These are phyloP conservation scores for Sporothrix mexicana DNA, from an alignment of 2,329 filamentous ascomycete species.

Conservation along the genomic window DNA sequence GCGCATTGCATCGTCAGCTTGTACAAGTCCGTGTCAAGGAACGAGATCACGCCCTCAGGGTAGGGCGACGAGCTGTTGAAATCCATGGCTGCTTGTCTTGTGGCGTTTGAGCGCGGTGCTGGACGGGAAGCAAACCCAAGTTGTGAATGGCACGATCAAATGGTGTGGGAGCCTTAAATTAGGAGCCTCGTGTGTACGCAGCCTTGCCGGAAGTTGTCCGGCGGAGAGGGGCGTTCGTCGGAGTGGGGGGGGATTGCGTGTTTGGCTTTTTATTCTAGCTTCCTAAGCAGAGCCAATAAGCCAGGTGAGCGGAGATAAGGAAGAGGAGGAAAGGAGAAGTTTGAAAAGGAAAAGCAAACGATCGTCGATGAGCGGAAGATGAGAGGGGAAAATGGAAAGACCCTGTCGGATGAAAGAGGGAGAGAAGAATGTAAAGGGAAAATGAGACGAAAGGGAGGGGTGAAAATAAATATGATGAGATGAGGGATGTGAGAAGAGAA, in stretches of 20 bases:
- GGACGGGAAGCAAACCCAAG: not conserved
- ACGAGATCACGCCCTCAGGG: conserved; percentile 79
- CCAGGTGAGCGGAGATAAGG: conserved; percentile 15
- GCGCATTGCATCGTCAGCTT: conserved; percentile 99
- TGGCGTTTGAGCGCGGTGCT: too few relatives aligned
- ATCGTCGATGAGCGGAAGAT: not conserved
- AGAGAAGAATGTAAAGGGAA: not conserved
- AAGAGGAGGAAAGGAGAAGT: not conserved
- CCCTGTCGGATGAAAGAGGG: not conserved
- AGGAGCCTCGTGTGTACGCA: conserved; percentile 7
- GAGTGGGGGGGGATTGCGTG: not conserved
- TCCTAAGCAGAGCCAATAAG: not conserved
- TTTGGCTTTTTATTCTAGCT: not conserved
- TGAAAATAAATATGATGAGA: not conserved
- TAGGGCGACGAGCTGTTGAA: conserved; percentile 70
- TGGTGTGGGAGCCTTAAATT: too few relatives aligned
- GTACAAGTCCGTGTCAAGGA: conserved; percentile 85
- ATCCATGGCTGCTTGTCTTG: conserved; percentile 55
- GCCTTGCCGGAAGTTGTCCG: conserved; percentile 1
- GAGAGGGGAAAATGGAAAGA: not conserved
- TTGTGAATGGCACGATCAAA: not conserved
- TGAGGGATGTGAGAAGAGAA: too few relatives aligned
- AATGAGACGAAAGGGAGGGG: not conserved
- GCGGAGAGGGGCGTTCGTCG: conserved; percentile 14
- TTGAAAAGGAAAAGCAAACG: not conserved